Evolutionary conservation across 257 asterid genomes (phyloP), one percentile per base, ranked within the genome.

Genomic region (Knoxia roxburghii): DNA sequence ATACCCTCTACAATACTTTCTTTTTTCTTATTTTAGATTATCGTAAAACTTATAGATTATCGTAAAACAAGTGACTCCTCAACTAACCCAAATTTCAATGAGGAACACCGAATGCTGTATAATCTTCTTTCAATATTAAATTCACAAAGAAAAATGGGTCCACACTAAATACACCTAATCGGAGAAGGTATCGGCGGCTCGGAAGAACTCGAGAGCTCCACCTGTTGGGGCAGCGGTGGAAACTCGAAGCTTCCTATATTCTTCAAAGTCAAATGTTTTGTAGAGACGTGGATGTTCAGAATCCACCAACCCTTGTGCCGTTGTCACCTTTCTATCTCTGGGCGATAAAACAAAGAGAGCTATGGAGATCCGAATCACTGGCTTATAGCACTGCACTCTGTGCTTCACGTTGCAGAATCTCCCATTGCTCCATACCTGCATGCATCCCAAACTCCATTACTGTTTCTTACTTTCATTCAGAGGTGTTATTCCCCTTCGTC

Each of bases 371-470:
- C 89, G 81, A 12, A 49, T 52, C 1, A 69, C 83, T 12, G 82
- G 76, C 72, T 79, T 78, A 55, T 79, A 77, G 74, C 95, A 82
- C 80, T 77, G 77, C 64, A 87, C 91, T 14, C 81, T 69, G 39
- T 87, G 91, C 62, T 79, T 83, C 80, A 84, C 86, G 39, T 84
- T 87, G 82, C 80, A 76, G 72, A 84, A 84, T 72, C 81, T 83
- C 67, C 89, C 91, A 51, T 81, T 87, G 74, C 86, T 84, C 91
- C 95, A 83, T 24, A 83, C 83, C 88, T 86, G 50, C 30, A 63
- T 52, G 53, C 39, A 46, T 13, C 8, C 51, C n/a, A n/a, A n/a
- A 46, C 15, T 9, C 35, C 29, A 11, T 7, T 54, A n/a, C n/a
- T n/a, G n/a, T n/a, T n/a, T n/a, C n/a, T n/a, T n/a, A n/a, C n/a